Base-by-base conservation (phyloP, 495 filamentous ascomycete species). In the Aspergillus diversus region DNA sequence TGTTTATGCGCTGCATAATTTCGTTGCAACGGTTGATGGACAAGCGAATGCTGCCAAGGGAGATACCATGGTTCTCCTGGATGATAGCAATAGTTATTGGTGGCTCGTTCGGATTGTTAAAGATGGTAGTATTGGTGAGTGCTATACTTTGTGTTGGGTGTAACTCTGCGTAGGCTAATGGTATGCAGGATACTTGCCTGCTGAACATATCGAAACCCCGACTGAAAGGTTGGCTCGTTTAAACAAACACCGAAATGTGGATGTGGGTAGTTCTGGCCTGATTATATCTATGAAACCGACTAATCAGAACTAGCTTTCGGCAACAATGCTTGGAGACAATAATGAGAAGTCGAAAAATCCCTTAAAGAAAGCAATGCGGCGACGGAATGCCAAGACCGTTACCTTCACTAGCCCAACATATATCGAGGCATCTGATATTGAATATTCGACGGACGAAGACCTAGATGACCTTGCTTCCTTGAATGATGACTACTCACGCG, bases 41-140 rank as follows among this genome's bases (percentile, higher is more conserved):
- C 95, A 99, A 76, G 95, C 95, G 60, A 98, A 98, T 81, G 95
- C 95, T 51, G 92, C 91, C 9, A 99, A 99, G 80, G 95, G 95
- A 35, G 95, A 99, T 70, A 97, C 93, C 15, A 99, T 99, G 95
- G 93, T 97, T n/a, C 86, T 99, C 46, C 84, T 99, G n/a, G 95
- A 98, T 73, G 95, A 99, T 69, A 97, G 92, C 73, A 99, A 99
- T 79, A 97, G 93, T 74, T 99, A 99, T 73, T 99, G 95, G 95
- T 99, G 95, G 95, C 86, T 99, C 43, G 95, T 99, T 13, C 84
- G 94, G 56, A 92, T 99, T 17, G 93, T 97, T 12, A 97, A 97
- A 75, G 96, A 98, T 75, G 92, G 89, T 70, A 97, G 92, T 70
- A 98, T 99, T 75, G 95, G 94, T 97, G 80, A 39, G 87, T 64